These are phyloP conservation scores for Pyricularia grisea DNA, from an alignment of 2,329 filamentous ascomycete species.

Conservation along the genomic window DNA sequence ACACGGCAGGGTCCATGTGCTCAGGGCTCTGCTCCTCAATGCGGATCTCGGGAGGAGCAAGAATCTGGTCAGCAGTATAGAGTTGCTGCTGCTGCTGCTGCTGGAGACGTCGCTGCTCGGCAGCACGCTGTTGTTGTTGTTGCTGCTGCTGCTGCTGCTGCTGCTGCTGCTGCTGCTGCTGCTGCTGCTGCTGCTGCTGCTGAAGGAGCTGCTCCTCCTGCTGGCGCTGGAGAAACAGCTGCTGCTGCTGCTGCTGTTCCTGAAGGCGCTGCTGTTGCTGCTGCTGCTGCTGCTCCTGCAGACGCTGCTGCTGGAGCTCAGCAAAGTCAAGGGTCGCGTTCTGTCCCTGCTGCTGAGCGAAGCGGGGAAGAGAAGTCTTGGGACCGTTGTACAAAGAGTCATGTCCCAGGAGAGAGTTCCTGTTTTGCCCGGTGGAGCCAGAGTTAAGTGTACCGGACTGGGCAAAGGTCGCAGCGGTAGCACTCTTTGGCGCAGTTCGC, in stretches of 20 bases:
- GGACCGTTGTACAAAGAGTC: constrained; percentile 38
- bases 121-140: constrained; percentile 27
- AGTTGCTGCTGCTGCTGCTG: constrained; percentile 29
- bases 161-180: constrained; percentile 10
- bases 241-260: constrained; percentile 6
- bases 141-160: constrained; percentile 6
- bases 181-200: constrained; percentile 13
- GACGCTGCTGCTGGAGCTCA: constrained; percentile 1
- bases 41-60: constrained; percentile 74
- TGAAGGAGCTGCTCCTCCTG: constrained; percentile 9
- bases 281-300: constrained; percentile 1
- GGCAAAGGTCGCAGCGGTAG: constrained; percentile 58
- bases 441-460: constrained; percentile 14
- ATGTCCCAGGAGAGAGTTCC: constrained; percentile 27
- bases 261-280: not conserved
- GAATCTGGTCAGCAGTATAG: constrained; percentile 82
- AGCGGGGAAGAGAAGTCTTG: constrained; percentile 46
- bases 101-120: not conserved
- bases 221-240: constrained; percentile 7
- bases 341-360: constrained; percentile 20
- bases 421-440: constrained; percentile 33
- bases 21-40: constrained; percentile 61
- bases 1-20: constrained; percentile 74
- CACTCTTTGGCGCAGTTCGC: constrained; percentile 85
- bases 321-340: constrained; percentile 12